These are phyloP conservation scores for Bremia lactucae DNA, from an alignment of 352 stramenopile species.

Conservation along the genomic window DNA sequence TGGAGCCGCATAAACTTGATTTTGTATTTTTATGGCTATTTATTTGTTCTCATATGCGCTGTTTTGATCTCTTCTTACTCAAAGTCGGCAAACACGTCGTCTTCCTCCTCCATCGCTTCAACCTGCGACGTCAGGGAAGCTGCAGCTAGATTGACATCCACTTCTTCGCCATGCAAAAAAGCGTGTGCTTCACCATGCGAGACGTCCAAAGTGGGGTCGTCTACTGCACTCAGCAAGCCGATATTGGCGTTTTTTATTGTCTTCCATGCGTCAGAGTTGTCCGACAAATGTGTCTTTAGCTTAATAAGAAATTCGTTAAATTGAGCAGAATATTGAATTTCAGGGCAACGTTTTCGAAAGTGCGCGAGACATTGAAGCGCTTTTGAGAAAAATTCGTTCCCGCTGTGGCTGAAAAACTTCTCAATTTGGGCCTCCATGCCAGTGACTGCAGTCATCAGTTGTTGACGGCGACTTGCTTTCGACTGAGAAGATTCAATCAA, in stretches of 20 bases:
- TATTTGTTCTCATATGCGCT: conserved; percentile 2
- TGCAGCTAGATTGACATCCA: conserved; percentile 31
- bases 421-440: conserved; percentile 65
- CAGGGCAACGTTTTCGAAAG: conserved; percentile 56
- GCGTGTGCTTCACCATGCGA: conserved; percentile 34
- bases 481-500: conserved; percentile 39
- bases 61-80: conserved; percentile 26
- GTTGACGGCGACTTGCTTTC: conserved; percentile 30
- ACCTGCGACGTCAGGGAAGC: conserved; percentile 53
- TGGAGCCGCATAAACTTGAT: conserved; percentile 67
- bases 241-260: conserved; percentile 43
- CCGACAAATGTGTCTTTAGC: conserved; percentile 36
- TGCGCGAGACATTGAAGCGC: conserved; percentile 55
- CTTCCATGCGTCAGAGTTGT: conserved; percentile 42
- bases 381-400: conserved; percentile 48
- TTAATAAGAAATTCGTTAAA: conserved; percentile 65
- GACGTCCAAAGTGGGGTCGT: conserved; percentile 47
- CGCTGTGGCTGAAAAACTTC: conserved; percentile 42
- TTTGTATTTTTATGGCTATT: too few relatives aligned
- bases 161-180: conserved; percentile 55
- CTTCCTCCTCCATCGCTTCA: conserved; percentile 51
- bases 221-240: conserved; percentile 38
- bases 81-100: conserved; percentile 79
- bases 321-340: conserved; percentile 60
- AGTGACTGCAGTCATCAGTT: conserved; percentile 36